Evolutionary conservation across 257 asterid genomes (phyloP).

Genomic region (Solanum rostratum): DNA sequence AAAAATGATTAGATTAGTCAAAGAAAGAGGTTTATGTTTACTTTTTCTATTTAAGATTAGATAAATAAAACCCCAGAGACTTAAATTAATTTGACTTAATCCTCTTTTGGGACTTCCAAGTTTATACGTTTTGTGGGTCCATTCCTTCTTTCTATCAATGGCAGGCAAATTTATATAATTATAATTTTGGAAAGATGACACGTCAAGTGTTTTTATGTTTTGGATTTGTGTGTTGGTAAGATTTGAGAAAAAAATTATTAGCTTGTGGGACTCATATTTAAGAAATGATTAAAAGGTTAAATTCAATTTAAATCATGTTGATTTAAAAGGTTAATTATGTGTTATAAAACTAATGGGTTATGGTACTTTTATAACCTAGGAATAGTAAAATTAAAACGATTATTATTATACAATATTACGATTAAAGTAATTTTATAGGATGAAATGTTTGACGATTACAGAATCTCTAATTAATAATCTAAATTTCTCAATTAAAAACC

Average conservation of each 20-base stretch:
- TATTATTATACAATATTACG: too few species aligned
- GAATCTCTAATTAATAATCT: neutral
- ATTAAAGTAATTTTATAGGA: too few species aligned
- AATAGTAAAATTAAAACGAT: neutral
- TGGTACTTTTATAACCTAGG: neutral
- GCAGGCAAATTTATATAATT: neutral
- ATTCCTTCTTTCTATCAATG: neutral
- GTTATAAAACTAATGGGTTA: neutral
- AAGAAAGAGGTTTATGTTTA: neutral
- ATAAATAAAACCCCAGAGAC: neutral
- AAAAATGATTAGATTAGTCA: neutral
- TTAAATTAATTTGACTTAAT: neutral
- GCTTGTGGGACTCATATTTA: neutral
- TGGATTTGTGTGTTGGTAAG: neutral
- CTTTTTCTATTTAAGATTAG: neutral
- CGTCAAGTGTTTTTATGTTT: neutral
- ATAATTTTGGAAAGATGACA: neutral
- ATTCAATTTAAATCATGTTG: neutral
- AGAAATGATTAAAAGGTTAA: neutral
- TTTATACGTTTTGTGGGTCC: constrained; percentile 18
- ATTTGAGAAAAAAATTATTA: neutral
- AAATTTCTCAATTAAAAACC: neutral
- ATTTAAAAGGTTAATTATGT: neutral
- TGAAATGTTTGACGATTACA: too few species aligned
- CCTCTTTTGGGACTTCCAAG: neutral